Percentiles rank a stretch among this genome's conserved stretches.
These are phyloP conservation scores for Zygosaccharomyces lentus DNA, from an alignment of 805 yeast species.

Conservation along the genomic window DNA sequence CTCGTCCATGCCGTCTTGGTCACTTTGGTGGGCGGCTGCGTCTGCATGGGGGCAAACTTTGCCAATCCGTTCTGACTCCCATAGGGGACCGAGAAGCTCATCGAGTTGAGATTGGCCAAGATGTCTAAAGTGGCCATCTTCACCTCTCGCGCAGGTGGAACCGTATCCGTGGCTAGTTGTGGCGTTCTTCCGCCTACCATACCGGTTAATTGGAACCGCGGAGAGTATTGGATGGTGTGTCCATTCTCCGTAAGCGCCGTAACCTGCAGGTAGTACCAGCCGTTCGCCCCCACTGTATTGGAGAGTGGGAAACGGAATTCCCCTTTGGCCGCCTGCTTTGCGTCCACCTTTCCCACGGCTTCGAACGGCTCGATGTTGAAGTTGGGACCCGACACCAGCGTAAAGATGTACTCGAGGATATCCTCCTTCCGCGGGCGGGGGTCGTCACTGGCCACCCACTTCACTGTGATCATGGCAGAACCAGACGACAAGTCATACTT, in stretches of 20 bases:
- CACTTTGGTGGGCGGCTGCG: constrained; percentile 69
- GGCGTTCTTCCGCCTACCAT: constrained; percentile 63
- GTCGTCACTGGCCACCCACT: constrained; percentile 55
- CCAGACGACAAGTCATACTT: constrained; percentile 11
- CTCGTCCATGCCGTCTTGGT: constrained; percentile 63
- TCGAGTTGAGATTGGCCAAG: constrained; percentile 31
- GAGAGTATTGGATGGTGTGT: constrained; percentile 60
- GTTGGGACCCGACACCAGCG: constrained; percentile 68
- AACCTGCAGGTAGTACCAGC: constrained; percentile 68
- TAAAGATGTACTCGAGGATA: constrained; percentile 46
- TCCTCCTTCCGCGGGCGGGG: constrained; percentile 41
- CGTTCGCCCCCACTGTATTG: constrained; percentile 50
- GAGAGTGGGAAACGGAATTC: constrained; percentile 41
- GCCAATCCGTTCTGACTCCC: constrained; percentile 68
- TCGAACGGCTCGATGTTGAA: constrained; percentile 41
- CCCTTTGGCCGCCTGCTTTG: constrained; percentile 32
- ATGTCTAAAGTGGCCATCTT: constrained; percentile 11
- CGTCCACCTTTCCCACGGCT: constrained; percentile 32
- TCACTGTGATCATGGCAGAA: constrained; percentile 22
- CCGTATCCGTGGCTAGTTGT: constrained; percentile 35
- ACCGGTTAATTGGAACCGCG: constrained; percentile 59
- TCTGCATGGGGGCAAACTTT: constrained; percentile 88
- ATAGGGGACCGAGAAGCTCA: constrained; percentile 65
- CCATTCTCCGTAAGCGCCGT: constrained; percentile 44
- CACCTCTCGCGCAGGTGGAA: constrained; percentile 39